These are phyloP conservation scores for Teratosphaeria nubilosa DNA, from an alignment of 2,329 filamentous ascomycete genomes.

Conservation along the genomic window DNA sequence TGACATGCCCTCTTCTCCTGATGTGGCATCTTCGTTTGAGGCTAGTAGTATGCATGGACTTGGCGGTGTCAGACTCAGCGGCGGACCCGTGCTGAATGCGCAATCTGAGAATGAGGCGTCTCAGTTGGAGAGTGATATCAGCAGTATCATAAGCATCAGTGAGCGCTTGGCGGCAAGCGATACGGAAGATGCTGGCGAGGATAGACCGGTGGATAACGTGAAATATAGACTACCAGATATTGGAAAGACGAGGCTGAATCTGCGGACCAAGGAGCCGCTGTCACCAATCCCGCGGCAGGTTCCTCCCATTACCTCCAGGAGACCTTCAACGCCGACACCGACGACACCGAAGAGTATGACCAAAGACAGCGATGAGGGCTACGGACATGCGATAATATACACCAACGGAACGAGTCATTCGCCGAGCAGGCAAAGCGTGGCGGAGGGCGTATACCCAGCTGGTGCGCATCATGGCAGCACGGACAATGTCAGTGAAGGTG, in stretches of 20 bases:
- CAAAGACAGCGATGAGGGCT: background rate
- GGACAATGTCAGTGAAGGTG: slow-evolving; percentile 43
- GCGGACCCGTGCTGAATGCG: slow-evolving; percentile 16
- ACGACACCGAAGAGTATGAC: slow-evolving; percentile 29
- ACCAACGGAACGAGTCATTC: background rate
- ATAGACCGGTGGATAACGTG: slow-evolving; percentile 52
- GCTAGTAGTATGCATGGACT: slow-evolving; percentile 11
- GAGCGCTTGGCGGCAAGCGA: slow-evolving; percentile 43
- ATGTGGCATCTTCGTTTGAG: slow-evolving; percentile 4
- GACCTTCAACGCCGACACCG: background rate
- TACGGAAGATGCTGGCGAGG: slow-evolving; percentile 36
- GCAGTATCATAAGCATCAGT: slow-evolving; percentile 43
- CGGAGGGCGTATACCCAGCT: background rate
- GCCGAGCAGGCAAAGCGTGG: background rate
- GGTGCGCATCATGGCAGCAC: slow-evolving; percentile 5
- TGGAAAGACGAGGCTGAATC: slow-evolving; percentile 45
- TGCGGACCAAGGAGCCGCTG: slow-evolving; percentile 22
- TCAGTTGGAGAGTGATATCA: slow-evolving; percentile 36
- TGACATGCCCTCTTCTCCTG: background rate
- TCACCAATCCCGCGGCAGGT: slow-evolving; percentile 15
- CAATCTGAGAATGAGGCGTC: slow-evolving; percentile 27
- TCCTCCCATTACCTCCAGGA: slow-evolving; percentile 1
- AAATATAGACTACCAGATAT: slow-evolving; percentile 66
- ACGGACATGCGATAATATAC: background rate
- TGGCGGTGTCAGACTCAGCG: slow-evolving; percentile 21